phyloP scores from a whole-genome alignment of 495 filamentous ascomycete genomes.

The Aspergillus coremiiformis region DNA sequence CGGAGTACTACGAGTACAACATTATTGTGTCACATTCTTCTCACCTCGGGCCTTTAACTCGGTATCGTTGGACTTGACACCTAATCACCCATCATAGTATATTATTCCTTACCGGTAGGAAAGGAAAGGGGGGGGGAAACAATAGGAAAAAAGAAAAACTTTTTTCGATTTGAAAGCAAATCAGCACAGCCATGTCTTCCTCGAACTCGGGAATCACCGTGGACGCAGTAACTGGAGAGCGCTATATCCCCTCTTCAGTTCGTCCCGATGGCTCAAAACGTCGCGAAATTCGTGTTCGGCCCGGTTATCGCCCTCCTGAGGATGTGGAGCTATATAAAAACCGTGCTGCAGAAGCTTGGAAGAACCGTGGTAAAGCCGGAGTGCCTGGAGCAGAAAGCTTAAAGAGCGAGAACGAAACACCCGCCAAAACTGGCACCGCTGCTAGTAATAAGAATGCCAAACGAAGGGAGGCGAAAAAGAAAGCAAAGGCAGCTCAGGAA shows the following conservation, averaged over 20 bases:
- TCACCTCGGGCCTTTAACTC: background rate
- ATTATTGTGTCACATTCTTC: background rate
- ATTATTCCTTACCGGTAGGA: background rate
- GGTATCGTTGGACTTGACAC: too few relatives aligned
- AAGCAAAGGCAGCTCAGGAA: constrained; percentile 58
- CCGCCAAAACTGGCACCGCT: constrained; percentile 34
- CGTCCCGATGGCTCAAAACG: constrained; percentile 83
- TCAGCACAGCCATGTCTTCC: constrained; percentile 18
- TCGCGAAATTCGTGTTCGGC: constrained; percentile 85
- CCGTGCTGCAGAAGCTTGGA: constrained; percentile 77
- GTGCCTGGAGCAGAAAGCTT: constrained; percentile 70
- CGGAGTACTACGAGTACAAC: too few relatives aligned
- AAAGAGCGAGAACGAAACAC: constrained; percentile 44
- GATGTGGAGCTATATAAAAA: constrained; percentile 97
- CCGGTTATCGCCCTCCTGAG: constrained; percentile 90
- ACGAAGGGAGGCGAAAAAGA: constrained; percentile 79
- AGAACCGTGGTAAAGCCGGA: constrained; percentile 66
- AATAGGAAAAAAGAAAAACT: background rate
- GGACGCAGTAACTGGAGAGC: constrained; percentile 63
- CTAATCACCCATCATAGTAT: background rate
- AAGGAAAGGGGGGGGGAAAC: too few relatives aligned
- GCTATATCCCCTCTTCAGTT: constrained; percentile 77
- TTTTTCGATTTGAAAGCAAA: background rate
- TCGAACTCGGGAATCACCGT: constrained; percentile 68
- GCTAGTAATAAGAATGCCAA: constrained; percentile 89